phyloP scores from a whole-genome alignment of 768 basidiomycete species.

The Podaxis carcinomalis region DNA sequence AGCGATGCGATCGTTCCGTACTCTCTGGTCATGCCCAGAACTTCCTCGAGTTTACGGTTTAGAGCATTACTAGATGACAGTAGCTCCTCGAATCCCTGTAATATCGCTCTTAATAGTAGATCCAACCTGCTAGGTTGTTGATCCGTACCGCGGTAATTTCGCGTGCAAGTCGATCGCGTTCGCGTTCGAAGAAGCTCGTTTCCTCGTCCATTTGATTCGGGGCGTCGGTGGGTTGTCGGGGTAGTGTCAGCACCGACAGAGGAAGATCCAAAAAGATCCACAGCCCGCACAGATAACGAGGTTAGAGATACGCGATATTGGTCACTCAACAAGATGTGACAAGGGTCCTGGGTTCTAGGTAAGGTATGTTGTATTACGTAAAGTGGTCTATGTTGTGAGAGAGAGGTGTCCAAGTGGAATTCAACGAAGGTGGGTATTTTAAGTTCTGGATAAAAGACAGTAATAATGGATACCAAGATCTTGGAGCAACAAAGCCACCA shows the following conservation, averaged over 20 bases:
- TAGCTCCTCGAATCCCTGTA: slow-evolving; percentile 80
- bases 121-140: neutral
- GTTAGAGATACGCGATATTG: neutral
- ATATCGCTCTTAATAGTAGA: slow-evolving; percentile 20
- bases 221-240: neutral
- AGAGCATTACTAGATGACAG: slow-evolving; percentile 80
- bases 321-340: neutral
- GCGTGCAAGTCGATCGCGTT: slow-evolving; percentile 67
- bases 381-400: neutral
- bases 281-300: neutral
- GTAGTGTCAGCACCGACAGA: no score
- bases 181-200: slow-evolving; percentile 68
- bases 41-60: slow-evolving; percentile 91
- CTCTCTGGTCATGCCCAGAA: slow-evolving; percentile 87
- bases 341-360: neutral
- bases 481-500: neutral
- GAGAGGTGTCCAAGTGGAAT: neutral
- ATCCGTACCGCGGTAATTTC: slow-evolving; percentile 68
- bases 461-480: neutral
- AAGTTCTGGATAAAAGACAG: neutral
- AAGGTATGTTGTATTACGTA: neutral
- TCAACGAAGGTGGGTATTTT: neutral
- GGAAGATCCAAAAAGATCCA: neutral
- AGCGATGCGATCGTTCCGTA: slow-evolving; percentile 84
- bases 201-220: slow-evolving; percentile 34